phyloP scores from a whole-genome alignment of 306 rosid genomes.

The Pterocarpus macrocarpus region DNA sequence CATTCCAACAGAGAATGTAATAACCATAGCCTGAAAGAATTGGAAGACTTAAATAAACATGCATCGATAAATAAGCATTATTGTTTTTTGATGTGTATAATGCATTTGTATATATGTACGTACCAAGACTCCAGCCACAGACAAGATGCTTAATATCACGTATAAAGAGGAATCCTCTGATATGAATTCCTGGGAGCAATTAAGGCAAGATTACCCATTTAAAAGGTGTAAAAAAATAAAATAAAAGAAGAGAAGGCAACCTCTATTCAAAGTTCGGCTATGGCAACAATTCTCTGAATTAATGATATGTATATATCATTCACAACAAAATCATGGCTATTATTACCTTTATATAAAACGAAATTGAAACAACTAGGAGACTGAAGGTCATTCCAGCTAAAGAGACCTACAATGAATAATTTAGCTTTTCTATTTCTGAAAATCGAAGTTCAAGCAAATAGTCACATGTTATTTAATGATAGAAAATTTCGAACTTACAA shows the following conservation, averaged over 20 bases:
- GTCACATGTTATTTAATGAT: slow-evolving; percentile 33
- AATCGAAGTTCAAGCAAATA: slow-evolving; percentile 8
- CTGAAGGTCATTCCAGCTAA: slow-evolving; percentile 77
- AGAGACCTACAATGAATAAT: slow-evolving; percentile 73
- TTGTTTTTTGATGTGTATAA: not conserved
- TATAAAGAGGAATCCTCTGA: slow-evolving; percentile 60
- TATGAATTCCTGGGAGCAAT: slow-evolving; percentile 58
- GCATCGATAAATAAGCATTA: slow-evolving; percentile 33
- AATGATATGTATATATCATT: too few relatives aligned
- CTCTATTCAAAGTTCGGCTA: too few relatives aligned
- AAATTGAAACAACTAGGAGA: slow-evolving; percentile 74
- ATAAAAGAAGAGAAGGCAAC: too few relatives aligned
- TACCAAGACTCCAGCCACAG: slow-evolving; percentile 93
- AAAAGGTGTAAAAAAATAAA: too few relatives aligned
- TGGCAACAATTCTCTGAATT: too few relatives aligned
- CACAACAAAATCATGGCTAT: not conserved
- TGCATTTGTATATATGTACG: slow-evolving; percentile 37
- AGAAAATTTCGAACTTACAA: slow-evolving; percentile 65
- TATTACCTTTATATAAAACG: slow-evolving; percentile 83
- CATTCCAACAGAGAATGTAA: slow-evolving; percentile 83
- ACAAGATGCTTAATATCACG: slow-evolving; percentile 58
- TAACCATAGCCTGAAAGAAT: slow-evolving; percentile 79
- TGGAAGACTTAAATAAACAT: slow-evolving; percentile 31
- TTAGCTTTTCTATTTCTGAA: slow-evolving; percentile 13
- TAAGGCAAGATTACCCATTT: slow-evolving; percentile 4